phyloP scores from a whole-genome alignment of 768 basidiomycete species.

The Mycena galericulata region DNA sequence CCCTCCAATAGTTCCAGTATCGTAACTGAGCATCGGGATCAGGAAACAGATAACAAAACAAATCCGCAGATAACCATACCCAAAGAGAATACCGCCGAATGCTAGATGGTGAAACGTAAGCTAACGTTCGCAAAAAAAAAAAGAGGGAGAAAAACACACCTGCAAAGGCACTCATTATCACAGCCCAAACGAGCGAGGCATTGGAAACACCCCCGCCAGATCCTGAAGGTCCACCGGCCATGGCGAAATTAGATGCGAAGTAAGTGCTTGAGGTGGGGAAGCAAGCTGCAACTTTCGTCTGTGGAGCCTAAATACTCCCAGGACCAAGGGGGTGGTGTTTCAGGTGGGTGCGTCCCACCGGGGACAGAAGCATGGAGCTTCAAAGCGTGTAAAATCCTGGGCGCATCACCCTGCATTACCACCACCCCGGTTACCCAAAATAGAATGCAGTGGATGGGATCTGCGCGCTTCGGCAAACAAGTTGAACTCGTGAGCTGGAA shows the following conservation, averaged over 20 bases:
- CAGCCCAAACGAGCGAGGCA: neutral
- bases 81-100: slow-evolving; percentile 34
- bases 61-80: neutral
- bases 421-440: too few species aligned
- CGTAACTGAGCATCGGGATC: slow-evolving; percentile 55
- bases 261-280: neutral
- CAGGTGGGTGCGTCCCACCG: neutral
- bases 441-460: too few species aligned
- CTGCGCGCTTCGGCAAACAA: too few species aligned
- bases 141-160: too few species aligned
- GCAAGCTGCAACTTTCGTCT: neutral
- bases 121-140: too few species aligned
- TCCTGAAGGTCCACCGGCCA: slow-evolving; percentile 47
- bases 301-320: neutral
- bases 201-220: neutral
- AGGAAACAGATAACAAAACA: neutral
- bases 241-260: neutral
- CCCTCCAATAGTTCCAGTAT: slow-evolving; percentile 75
- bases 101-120: neutral
- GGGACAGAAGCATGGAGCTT: neutral
- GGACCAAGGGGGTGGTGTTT: neutral
- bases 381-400: too few species aligned
- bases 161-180: slow-evolving; percentile 5
- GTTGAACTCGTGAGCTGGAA: too few species aligned
- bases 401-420: too few species aligned